Evolutionary conservation across 192 early-diverging fungal species (phyloP).

Genomic region (Umbelopsis sp.): DNA sequence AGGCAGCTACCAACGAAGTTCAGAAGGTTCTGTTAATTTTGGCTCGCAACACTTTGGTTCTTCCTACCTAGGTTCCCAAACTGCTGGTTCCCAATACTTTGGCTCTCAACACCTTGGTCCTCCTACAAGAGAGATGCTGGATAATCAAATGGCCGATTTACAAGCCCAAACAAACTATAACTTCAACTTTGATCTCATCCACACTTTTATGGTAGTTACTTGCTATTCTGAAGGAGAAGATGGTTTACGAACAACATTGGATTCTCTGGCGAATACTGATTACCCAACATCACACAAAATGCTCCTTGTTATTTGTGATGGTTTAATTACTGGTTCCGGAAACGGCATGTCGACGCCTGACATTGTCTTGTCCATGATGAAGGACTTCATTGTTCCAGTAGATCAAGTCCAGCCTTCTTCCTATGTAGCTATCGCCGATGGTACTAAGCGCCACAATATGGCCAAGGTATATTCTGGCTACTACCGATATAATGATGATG

Average conservation of each 20-base stretch:
- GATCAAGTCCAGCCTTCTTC: slow-evolving; percentile 73
- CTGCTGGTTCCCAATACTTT: not conserved
- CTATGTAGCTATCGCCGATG: slow-evolving; percentile 89
- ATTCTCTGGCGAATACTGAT: slow-evolving; percentile 75
- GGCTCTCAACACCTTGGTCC: not conserved
- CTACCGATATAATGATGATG: slow-evolving; percentile 71
- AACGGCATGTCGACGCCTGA: slow-evolving; percentile 76
- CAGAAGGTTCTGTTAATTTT: not conserved
- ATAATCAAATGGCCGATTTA: slow-evolving; percentile 21
- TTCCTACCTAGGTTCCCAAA: not conserved
- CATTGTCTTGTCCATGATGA: slow-evolving; percentile 80
- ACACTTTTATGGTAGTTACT: slow-evolving; percentile 76
- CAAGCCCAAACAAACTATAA: slow-evolving; percentile 40
- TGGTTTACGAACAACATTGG: slow-evolving; percentile 71
- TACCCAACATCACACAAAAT: slow-evolving; percentile 78
- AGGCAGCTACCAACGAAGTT: not conserved
- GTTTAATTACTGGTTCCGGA: slow-evolving; percentile 76
- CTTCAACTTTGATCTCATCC: slow-evolving; percentile 61
- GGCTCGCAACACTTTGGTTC: not conserved
- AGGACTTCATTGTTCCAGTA: slow-evolving; percentile 64
- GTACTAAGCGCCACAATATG: slow-evolving; percentile 88
- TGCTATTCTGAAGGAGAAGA: slow-evolving; percentile 82
- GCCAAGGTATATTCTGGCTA: slow-evolving; percentile 92
- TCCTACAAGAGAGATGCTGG: slow-evolving; percentile 13
- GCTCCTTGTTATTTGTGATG: slow-evolving; percentile 79